phyloP scores from a whole-genome alignment of 139 green algal species.

The Auxenochlorella pyrenoidosa region DNA sequence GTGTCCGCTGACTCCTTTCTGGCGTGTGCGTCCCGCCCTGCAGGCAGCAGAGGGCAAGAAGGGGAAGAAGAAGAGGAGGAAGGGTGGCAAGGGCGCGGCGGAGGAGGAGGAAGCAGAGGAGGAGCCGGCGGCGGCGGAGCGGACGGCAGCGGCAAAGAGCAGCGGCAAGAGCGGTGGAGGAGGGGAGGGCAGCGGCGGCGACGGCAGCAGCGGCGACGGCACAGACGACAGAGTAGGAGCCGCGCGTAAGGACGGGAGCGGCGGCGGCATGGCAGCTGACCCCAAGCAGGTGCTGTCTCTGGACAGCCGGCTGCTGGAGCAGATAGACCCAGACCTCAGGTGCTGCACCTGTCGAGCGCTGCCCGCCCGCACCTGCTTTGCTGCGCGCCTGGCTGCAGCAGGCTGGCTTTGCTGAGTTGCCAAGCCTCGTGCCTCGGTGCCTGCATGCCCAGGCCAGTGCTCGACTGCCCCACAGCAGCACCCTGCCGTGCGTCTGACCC shows the following conservation, averaged over 20 bases:
- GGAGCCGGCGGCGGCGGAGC: neutral
- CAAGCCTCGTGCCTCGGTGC: too few species aligned
- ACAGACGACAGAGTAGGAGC: too few species aligned
- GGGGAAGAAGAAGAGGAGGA: constrained; percentile 57
- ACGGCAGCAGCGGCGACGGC: neutral
- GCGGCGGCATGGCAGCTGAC: neutral
- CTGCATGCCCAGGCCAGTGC: too few species aligned
- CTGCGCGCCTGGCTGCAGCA: neutral
- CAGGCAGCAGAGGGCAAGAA: constrained; percentile 50
- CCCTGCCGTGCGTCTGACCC: too few species aligned
- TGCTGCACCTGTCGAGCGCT: neutral
- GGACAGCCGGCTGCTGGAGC: neutral
- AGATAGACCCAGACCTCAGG: constrained; percentile 5
- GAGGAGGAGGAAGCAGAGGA: constrained; percentile 24
- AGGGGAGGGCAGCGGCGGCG: neutral
- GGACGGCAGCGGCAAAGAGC: constrained; percentile 21
- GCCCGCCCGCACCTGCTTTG: neutral
- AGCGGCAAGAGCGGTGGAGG: neutral
- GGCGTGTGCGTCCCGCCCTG: neutral
- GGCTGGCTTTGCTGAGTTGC: neutral
- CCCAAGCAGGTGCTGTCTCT: neutral
- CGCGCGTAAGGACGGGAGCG: too few species aligned
- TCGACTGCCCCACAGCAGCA: too few species aligned
- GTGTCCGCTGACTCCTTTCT: neutral
- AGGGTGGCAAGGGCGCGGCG: constrained; percentile 36